These are phyloP conservation scores for Pinus taeda DNA, from an alignment of 75 land plant genomes.

Conservation along the genomic window DNA sequence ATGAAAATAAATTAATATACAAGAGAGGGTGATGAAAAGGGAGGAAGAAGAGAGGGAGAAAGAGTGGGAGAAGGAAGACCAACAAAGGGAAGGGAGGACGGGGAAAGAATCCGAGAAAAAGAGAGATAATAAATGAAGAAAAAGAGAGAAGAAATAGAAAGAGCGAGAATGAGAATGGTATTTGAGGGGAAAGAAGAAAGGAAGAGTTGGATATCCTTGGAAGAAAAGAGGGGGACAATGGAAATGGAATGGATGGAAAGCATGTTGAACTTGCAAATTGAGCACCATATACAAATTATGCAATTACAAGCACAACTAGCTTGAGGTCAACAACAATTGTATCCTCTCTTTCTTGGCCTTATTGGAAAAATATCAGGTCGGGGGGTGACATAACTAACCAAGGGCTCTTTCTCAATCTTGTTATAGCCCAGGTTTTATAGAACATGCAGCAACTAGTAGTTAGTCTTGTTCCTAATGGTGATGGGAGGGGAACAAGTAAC, in stretches of 20 bases:
- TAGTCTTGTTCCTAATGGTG: slow-evolving; percentile 10
- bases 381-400: slow-evolving; percentile 9
- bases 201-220: neutral
- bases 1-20: slow-evolving; percentile 3
- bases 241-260: slow-evolving; percentile 11
- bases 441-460: slow-evolving; percentile 2
- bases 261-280: slow-evolving; percentile 10
- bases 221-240: slow-evolving; percentile 4
- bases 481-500: slow-evolving; percentile 2
- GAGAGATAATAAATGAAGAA: too few species aligned
- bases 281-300: slow-evolving; percentile 7
- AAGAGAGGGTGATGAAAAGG: neutral
- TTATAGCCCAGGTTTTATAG: neutral
- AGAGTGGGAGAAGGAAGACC: slow-evolving; percentile 8
- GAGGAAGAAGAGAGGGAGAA: slow-evolving; percentile 3
- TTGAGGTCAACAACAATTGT: slow-evolving; percentile 10
- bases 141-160: slow-evolving; percentile 10
- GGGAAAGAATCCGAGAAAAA: slow-evolving; percentile 9
- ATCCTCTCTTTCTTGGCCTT: slow-evolving; percentile 3
- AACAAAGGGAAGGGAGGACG: slow-evolving; percentile 10
- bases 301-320: slow-evolving; percentile 12
- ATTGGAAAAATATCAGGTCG: slow-evolving; percentile 10
- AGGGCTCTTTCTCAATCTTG: slow-evolving; percentile 5
- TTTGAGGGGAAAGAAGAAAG: slow-evolving; percentile 4
- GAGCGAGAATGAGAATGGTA: slow-evolving; percentile 3